Conservation (phyloP, 164 flowering plant species). For the Stephania yunnanensis region DNA sequence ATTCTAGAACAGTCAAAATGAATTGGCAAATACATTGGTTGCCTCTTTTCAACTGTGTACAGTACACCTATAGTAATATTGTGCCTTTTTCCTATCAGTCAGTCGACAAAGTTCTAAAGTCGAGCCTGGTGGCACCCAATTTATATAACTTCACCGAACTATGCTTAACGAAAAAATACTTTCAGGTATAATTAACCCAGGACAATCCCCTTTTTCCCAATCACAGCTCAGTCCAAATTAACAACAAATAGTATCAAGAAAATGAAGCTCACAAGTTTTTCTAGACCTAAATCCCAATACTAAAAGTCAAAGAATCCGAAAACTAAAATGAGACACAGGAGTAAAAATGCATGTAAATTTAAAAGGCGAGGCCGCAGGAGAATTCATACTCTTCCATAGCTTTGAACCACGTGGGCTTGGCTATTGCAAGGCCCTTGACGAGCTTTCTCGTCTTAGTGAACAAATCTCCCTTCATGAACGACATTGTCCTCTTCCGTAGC, state of each 20-base stretch:
- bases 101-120: not conserved
- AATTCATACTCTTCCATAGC: slow-evolving; percentile 72
- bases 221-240: not conserved
- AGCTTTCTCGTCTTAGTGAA: slow-evolving; percentile 72
- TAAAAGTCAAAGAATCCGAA: not conserved
- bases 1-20: too few relatives aligned
- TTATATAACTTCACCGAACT: not conserved
- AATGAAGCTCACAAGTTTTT: not conserved
- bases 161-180: not conserved
- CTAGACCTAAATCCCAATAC: not conserved
- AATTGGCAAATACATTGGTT: too few relatives aligned
- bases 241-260: not conserved
- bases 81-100: not conserved
- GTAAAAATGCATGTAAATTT: not conserved
- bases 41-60: too few relatives aligned
- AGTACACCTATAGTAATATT: too few relatives aligned
- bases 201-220: not conserved
- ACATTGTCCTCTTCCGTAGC: slow-evolving; percentile 5
- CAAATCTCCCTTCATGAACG: slow-evolving; percentile 74
- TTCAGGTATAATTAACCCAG: not conserved
- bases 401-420: slow-evolving; percentile 82
- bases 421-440: slow-evolving; percentile 75
- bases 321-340: not conserved
- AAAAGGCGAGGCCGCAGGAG: not conserved
- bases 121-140: not conserved